These are phyloP conservation scores for Leucoagaricus sp. DNA, from an alignment of 1,284 basidiomycete genomes.

Conservation along the genomic window DNA sequence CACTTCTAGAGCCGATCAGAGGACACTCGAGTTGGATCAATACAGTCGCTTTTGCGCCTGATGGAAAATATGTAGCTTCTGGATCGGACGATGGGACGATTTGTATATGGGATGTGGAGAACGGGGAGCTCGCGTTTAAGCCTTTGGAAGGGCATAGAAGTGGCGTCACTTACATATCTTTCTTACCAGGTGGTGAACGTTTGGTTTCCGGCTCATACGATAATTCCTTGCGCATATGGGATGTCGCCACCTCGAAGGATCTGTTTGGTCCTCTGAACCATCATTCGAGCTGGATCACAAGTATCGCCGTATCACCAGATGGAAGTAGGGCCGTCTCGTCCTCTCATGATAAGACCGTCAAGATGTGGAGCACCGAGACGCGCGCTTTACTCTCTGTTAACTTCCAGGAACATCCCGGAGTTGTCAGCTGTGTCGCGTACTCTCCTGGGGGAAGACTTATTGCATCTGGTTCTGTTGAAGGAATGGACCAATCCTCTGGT, in stretches of 20 bases:
- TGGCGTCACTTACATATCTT: conserved; percentile 11
- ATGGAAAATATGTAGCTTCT: conserved; percentile 18
- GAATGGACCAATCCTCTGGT: not conserved
- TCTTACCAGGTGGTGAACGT: conserved; percentile 13
- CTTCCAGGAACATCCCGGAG: not conserved
- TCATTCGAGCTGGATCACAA: conserved; percentile 16
- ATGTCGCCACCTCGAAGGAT: conserved; percentile 5
- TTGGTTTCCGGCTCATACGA: conserved; percentile 22
- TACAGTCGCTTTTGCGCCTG: conserved; percentile 16
- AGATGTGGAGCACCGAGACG: conserved; percentile 15
- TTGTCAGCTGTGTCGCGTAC: conserved; percentile 15
- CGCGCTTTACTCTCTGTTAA: not conserved
- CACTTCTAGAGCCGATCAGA: conserved; percentile 10
- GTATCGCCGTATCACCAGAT: conserved; percentile 16
- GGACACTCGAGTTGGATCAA: conserved; percentile 9
- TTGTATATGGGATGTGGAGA: conserved; percentile 18
- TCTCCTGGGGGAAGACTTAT: conserved; percentile 15
- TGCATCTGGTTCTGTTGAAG: conserved; percentile 19
- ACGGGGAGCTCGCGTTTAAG: conserved; percentile 8
- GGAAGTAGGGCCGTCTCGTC: conserved; percentile 17
- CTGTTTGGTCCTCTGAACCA: conserved; percentile 11
- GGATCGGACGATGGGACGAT: conserved; percentile 19
- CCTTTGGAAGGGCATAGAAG: conserved; percentile 12
- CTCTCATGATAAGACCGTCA: conserved; percentile 16
- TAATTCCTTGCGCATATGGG: conserved; percentile 18